Base-by-base conservation (phyloP, 2,329 filamentous ascomycete species). In the Alternaria arborescens region DNA sequence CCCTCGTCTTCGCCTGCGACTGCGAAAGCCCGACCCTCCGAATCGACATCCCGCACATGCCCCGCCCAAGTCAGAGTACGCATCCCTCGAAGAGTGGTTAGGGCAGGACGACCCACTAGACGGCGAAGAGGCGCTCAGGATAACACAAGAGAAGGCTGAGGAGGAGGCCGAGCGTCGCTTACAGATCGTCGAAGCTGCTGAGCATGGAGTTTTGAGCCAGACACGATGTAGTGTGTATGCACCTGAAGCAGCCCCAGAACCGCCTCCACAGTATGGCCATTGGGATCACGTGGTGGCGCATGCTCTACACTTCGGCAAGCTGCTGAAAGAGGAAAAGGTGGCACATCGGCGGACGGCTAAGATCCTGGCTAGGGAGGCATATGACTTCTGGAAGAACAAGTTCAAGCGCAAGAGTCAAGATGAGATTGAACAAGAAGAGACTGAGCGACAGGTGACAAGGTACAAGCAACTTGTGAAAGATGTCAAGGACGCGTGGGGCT, bases 281-380 rank as follows among this genome's bases (percentile, higher is more conserved):
- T 86, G 88, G 73, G 94, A 98, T 72, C 92, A 98, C 74, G 84
- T 98, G 54, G 84, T 91, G 46, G 89, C 89, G 47, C 94, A 97
- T 62, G 89, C 91, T 60, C 75, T 90, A 12, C 90, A 94, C 69
- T 94, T 98, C 69, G 88, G 92, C 48, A 91, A 89, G 70, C 83
- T 98, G 36, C 87, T 98, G 81, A 80, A 89, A 3, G 87, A 88
- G 58, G 95, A 99, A 77, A 91, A 93, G 68, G 87, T 87, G 64
- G 85, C 89, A 12, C 94, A 98, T 78, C 88, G 88, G 36, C 83
- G 86, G n/a, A 83, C 86, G 3, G 94, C 94, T 1, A 97, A 93
- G 77, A 87, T 88, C 54, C 79, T 96, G 54, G 94, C 94, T 1
- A 88, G 92, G 71, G 90, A 91, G 44, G 92, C 91, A 69, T 84